phyloP scores from a whole-genome alignment of 108 stramenopile genomes.

The Fragilaria crotonensis region DNA sequence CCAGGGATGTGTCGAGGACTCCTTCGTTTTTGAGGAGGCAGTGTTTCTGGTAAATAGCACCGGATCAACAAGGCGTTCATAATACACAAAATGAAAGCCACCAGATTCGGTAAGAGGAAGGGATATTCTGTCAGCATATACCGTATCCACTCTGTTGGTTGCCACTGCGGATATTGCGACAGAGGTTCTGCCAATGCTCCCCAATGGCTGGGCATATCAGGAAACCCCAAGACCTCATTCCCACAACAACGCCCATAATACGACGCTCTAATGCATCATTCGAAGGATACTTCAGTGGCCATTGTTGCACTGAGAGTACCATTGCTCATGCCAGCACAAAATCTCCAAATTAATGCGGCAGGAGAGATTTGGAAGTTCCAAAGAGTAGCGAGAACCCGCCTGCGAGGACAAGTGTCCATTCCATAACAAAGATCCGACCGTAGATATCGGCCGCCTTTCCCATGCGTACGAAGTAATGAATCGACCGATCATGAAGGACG shows the following conservation, averaged over 20 bases:
- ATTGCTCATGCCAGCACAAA: constrained; percentile 42
- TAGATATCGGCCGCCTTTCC: constrained; percentile 56
- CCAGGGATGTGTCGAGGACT: not conserved
- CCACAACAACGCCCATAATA: constrained; percentile 39
- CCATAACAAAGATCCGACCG: constrained; percentile 49
- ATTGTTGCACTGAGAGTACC: constrained; percentile 47
- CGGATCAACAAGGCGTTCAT: constrained; percentile 5
- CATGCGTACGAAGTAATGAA: constrained; percentile 38
- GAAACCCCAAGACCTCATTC: constrained; percentile 55
- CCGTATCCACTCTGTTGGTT: constrained; percentile 5
- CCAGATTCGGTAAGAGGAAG: constrained; percentile 44
- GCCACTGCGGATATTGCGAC: constrained; percentile 25
- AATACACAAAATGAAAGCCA: constrained; percentile 19
- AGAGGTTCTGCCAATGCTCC: constrained; percentile 55
- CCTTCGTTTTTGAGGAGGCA: constrained; percentile 10
- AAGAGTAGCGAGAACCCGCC: constrained; percentile 44
- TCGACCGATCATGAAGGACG: constrained; percentile 65
- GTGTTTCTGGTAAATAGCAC: constrained; percentile 22
- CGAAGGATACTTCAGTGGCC: constrained; percentile 43
- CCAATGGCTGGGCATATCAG: constrained; percentile 48
- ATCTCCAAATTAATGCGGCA: constrained; percentile 38
- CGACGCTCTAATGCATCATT: constrained; percentile 39
- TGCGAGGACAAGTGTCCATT: constrained; percentile 29
- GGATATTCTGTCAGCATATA: constrained; percentile 31
- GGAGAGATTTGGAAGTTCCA: constrained; percentile 45